These are phyloP conservation scores for Trichoderma koningii DNA, from an alignment of 2,329 filamentous ascomycete species.

Conservation along the genomic window DNA sequence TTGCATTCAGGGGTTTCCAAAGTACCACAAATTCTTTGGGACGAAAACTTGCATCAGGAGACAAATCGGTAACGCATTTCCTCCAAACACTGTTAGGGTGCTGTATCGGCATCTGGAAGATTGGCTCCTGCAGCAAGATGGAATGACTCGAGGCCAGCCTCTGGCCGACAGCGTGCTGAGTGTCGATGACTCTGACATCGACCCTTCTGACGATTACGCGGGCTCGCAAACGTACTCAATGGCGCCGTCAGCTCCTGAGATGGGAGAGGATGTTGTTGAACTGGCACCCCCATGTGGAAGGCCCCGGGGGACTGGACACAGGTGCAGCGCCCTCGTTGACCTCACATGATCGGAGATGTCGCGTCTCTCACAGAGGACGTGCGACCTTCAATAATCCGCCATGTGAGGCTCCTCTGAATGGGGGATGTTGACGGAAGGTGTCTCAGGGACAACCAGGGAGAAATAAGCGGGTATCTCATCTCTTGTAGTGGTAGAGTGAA, in stretches of 20 bases:
- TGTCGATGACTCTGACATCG: slow-evolving; percentile 34
- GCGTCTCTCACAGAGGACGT: neutral
- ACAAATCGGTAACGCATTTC: slow-evolving; percentile 81
- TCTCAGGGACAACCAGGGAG: too few species aligned
- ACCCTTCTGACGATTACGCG: slow-evolving; percentile 31
- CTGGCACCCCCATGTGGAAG: neutral
- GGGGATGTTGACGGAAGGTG: neutral
- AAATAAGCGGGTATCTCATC: too few species aligned
- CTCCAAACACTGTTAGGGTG: slow-evolving; percentile 57
- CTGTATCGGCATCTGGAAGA: slow-evolving; percentile 52
- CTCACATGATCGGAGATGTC: neutral
- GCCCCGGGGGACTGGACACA: neutral
- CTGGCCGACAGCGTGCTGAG: slow-evolving; percentile 32
- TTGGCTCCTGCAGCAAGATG: slow-evolving; percentile 50
- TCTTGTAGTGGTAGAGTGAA: too few species aligned
- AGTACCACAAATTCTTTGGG: slow-evolving; percentile 57
- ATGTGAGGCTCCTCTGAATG: neutral
- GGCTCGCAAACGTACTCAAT: slow-evolving; percentile 19
- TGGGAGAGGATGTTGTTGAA: slow-evolving; percentile 32
- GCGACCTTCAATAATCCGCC: neutral
- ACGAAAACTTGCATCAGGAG: slow-evolving; percentile 49
- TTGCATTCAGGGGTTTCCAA: slow-evolving; percentile 68
- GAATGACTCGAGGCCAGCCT: slow-evolving; percentile 34
- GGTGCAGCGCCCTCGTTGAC: neutral
- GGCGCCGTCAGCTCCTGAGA: slow-evolving; percentile 31